These are phyloP conservation scores for Orbilia quercus DNA, from an alignment of 2,329 filamentous ascomycete species.

Conservation along the genomic window DNA sequence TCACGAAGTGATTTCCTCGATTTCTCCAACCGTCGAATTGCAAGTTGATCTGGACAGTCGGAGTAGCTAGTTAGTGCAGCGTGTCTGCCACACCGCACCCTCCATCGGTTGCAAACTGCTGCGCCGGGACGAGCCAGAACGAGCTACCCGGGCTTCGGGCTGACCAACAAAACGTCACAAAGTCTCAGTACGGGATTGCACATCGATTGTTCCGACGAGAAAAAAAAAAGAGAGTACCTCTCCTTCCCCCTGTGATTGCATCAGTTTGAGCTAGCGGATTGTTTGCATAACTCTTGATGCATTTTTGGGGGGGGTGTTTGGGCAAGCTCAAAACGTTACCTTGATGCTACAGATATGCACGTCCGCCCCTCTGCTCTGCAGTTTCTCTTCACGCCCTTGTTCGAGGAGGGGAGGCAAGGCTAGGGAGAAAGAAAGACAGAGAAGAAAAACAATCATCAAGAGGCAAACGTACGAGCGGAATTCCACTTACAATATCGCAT, in stretches of 20 bases:
- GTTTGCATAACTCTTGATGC: conserved; percentile 36
- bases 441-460: conserved; percentile 11
- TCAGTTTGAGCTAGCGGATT: conserved; percentile 38
- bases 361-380: conserved; percentile 18
- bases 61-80: too few relatives aligned
- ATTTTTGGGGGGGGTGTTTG: conserved; percentile 31
- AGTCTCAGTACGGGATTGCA: conserved; percentile 27
- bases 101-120: conserved; percentile 11
- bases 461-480: conserved; percentile 33
- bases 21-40: too few relatives aligned
- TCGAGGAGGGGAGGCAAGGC: conserved; percentile 13
- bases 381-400: conserved; percentile 34
- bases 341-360: conserved; percentile 37
- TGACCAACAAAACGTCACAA: conserved; percentile 20
- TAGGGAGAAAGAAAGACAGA: too few relatives aligned
- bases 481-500: conserved; percentile 36
- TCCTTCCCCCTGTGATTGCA: conserved; percentile 26
- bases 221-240: conserved; percentile 28
- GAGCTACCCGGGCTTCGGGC: conserved; percentile 11
- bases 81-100: not conserved
- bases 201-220: conserved; percentile 38
- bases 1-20: too few relatives aligned
- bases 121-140: conserved; percentile 2
- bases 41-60: too few relatives aligned
- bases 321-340: conserved; percentile 25